phyloP scores from a whole-genome alignment of 805 yeast species.

The Candida patagonica region DNA sequence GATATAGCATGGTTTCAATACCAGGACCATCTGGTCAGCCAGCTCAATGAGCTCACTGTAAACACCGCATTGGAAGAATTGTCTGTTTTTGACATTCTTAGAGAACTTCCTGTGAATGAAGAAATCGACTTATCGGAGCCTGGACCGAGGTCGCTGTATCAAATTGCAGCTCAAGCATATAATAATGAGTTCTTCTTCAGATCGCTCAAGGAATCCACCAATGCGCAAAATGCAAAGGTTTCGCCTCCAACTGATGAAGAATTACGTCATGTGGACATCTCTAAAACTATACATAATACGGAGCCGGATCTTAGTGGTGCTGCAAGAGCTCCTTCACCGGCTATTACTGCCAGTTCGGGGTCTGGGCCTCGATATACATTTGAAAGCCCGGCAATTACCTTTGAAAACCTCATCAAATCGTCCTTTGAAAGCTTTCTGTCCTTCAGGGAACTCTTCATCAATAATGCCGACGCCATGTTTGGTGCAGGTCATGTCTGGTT shows the following conservation, averaged over 20 bases:
- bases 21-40: slow-evolving; percentile 42
- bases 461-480: slow-evolving; percentile 64
- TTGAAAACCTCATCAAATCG: slow-evolving; percentile 12
- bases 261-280: slow-evolving; percentile 17
- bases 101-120: slow-evolving; percentile 1
- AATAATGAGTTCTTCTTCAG: slow-evolving; percentile 79
- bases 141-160: slow-evolving; percentile 7
- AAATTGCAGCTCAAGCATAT: slow-evolving; percentile 76
- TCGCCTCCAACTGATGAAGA: slow-evolving; percentile 17
- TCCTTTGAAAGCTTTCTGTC: slow-evolving; percentile 75
- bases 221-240: slow-evolving; percentile 19
- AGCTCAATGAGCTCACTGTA: slow-evolving; percentile 21
- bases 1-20: slow-evolving; percentile 72
- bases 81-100: slow-evolving; percentile 14
- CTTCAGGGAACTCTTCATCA: slow-evolving; percentile 63
- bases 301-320: slow-evolving; percentile 24
- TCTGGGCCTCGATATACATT: neutral
- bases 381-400: slow-evolving; percentile 6
- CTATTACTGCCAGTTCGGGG: slow-evolving; percentile 3
- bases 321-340: slow-evolving; percentile 27
- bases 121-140: neutral
- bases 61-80: slow-evolving; percentile 12
- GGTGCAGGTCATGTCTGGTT: slow-evolving; percentile 97
- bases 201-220: slow-evolving; percentile 17
- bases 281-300: slow-evolving; percentile 15